Conservation (phyloP, 2,329 filamentous ascomycete genomes). For the Cladobotryum protrusum region DNA sequence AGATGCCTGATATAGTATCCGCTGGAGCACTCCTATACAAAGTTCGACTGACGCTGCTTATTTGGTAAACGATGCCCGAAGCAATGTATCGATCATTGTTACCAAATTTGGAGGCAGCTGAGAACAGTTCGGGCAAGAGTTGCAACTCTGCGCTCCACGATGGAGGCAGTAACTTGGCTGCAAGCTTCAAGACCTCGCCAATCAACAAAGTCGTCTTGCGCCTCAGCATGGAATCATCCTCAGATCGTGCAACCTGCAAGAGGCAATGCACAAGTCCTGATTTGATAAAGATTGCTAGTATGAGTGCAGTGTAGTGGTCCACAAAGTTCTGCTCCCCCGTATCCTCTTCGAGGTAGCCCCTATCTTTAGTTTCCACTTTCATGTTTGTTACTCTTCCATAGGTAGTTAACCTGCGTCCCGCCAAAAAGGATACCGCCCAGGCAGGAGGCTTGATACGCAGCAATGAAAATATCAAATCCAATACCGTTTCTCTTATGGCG, state of each 20-base stretch:
- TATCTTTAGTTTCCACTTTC: constrained; percentile 49
- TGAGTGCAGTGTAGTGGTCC: constrained; percentile 86
- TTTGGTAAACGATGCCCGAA: constrained; percentile 90
- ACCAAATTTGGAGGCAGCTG: constrained; percentile 65
- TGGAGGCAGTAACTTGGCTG: constrained; percentile 76
- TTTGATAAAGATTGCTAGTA: constrained; percentile 79
- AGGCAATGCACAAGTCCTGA: constrained; percentile 63
- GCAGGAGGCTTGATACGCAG: constrained; percentile 83
- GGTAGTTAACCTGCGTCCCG: constrained; percentile 85
- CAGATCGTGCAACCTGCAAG: constrained; percentile 59
- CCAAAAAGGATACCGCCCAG: constrained; percentile 94
- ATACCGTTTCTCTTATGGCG: constrained; percentile 63
- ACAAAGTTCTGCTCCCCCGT: constrained; percentile 76
- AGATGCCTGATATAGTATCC: constrained; percentile 28
- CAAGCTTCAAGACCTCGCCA: constrained; percentile 84
- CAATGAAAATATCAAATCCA: constrained; percentile 76
- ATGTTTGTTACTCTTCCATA: constrained; percentile 91
- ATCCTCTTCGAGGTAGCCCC: constrained; percentile 57
- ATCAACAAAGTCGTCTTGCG: constrained; percentile 87
- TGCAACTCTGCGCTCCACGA: constrained; percentile 81
- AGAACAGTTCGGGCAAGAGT: constrained; percentile 78
- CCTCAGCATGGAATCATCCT: constrained; percentile 64
- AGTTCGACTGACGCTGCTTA: constrained; percentile 93
- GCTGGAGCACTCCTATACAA: constrained; percentile 70
- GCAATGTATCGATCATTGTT: constrained; percentile 71